Evolutionary conservation across 768 basidiomycete genomes (phyloP), one percentile per base, ranked within the genome.

Genomic region (Daedalea quercina): DNA sequence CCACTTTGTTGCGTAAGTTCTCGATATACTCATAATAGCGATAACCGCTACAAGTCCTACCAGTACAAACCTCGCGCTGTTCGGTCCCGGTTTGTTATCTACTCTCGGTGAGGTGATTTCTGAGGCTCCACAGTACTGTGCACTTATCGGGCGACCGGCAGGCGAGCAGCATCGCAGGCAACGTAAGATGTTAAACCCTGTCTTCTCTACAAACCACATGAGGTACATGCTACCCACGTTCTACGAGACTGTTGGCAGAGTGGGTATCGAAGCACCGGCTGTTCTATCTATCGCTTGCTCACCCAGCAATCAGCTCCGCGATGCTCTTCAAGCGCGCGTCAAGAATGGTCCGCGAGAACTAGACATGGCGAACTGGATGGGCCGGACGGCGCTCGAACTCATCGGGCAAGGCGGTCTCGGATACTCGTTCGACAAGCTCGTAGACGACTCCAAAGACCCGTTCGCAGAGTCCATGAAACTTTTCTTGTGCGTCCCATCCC

Each of bases 381-480:
- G 57, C 1, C 64, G 64, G 22, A 57, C 58, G 2, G 63, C 65
- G 6, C 58, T 66, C 6, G 65, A 66, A 52, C 56, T 78, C 41
- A 71, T 80, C 41, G 76, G 75, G 6, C 76, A 74, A 63, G 71
- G 71, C n/a, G 76, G 78, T 3, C 65, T 80, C 28, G 73, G 72
- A 0, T 66, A 65, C 40, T 69, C 70, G 0, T 72, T 73, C 46
- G 70, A 72, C 31, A 50, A 60, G 3, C 64, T 79, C 6, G 59
- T 53, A 8, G 68, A 69, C 31, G 67, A 70, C 0, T 69, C 37
- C 8, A 37, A 46, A 11, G 25, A 46, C 15, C 52, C 31, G 19
- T 44, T 28, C 50, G 7, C 51, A 55, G 13, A 53, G 11, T 31
- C 57, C 11, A 22, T 54, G 2, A 58, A 58, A 41, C 15, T 3